These are phyloP conservation scores for Opeltia flavorubescens DNA, from an alignment of 495 filamentous ascomycete genomes.

Conservation along the genomic window DNA sequence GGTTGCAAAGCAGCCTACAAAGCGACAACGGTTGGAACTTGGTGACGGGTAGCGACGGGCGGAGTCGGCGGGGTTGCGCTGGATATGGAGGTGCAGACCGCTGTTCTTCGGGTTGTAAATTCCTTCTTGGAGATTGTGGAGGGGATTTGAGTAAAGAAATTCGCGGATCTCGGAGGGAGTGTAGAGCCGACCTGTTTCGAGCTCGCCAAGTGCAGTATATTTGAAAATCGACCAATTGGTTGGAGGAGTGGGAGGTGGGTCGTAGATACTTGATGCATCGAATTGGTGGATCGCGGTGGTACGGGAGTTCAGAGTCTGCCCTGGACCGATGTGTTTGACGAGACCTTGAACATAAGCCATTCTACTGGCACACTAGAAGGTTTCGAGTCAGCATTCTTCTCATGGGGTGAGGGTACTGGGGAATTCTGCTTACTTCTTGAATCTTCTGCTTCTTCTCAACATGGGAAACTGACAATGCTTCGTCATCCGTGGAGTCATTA, in stretches of 20 bases:
- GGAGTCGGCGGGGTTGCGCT: constrained; percentile 25
- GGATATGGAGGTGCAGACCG: constrained; percentile 37
- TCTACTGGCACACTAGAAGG: too few species aligned
- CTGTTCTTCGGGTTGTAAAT: constrained; percentile 9
- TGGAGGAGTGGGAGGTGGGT: constrained; percentile 3
- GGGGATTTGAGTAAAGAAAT: constrained; percentile 25
- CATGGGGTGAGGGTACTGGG: too few species aligned
- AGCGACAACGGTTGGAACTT: constrained; percentile 35
- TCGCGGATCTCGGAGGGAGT: constrained; percentile 23
- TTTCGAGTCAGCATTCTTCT: too few species aligned
- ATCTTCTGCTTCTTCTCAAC: too few species aligned
- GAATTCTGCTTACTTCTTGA: too few species aligned
- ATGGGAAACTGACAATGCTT: too few species aligned
- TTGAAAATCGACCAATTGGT: constrained; percentile 25
- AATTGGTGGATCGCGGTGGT: background rate
- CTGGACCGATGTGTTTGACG: background rate
- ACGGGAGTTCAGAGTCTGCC: background rate
- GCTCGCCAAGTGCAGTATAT: constrained; percentile 36
- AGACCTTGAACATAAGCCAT: too few species aligned
- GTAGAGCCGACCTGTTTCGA: constrained; percentile 19
- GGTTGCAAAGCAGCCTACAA: constrained; percentile 27
- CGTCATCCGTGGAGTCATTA: too few species aligned
- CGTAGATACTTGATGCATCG: background rate
- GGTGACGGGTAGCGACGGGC: constrained; percentile 16
- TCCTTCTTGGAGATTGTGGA: constrained; percentile 7